A percentile compares a stretch with the other conserved stretches of the same genome.
phyloP scores from a whole-genome alignment of 305 asterid genomes.

The Fraxinus ornus region DNA sequence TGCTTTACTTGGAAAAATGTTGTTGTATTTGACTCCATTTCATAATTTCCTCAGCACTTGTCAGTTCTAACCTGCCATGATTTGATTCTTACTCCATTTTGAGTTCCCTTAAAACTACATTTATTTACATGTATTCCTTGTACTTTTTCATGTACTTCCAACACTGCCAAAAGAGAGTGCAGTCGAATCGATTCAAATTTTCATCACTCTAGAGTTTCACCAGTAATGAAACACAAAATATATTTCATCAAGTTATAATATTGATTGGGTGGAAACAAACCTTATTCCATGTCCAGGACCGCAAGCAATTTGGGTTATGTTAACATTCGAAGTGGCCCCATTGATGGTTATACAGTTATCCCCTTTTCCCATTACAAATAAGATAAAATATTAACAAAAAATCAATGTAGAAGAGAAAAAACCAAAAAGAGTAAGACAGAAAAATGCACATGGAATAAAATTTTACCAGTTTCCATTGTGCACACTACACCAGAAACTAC shows the following conservation, averaged over 20 bases:
- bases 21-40: background rate
- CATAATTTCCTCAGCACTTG: slow-evolving; percentile 13
- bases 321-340: slow-evolving; percentile 36
- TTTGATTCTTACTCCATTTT: slow-evolving; percentile 52
- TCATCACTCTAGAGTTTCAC: background rate
- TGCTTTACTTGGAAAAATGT: slow-evolving; percentile 5
- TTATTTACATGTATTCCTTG: slow-evolving; percentile 30
- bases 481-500: too few relatives aligned
- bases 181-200: background rate
- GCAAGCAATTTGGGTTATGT: slow-evolving; percentile 37
- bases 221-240: background rate
- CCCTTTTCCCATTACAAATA: slow-evolving; percentile 28
- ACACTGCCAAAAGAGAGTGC: slow-evolving; percentile 32
- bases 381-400: background rate
- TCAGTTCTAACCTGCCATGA: slow-evolving; percentile 46
- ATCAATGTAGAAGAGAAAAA: too few relatives aligned
- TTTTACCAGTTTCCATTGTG: slow-evolving; percentile 31
- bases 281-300: slow-evolving; percentile 66
- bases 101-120: slow-evolving; percentile 35
- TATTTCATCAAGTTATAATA: too few relatives aligned
- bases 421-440: background rate
- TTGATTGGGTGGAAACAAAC: slow-evolving; percentile 17
- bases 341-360: slow-evolving; percentile 55
- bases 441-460: too few relatives aligned
- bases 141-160: too few relatives aligned